Base-by-base conservation (phyloP, 2,329 filamentous ascomycete species). In the Clarireedia paspali region DNA sequence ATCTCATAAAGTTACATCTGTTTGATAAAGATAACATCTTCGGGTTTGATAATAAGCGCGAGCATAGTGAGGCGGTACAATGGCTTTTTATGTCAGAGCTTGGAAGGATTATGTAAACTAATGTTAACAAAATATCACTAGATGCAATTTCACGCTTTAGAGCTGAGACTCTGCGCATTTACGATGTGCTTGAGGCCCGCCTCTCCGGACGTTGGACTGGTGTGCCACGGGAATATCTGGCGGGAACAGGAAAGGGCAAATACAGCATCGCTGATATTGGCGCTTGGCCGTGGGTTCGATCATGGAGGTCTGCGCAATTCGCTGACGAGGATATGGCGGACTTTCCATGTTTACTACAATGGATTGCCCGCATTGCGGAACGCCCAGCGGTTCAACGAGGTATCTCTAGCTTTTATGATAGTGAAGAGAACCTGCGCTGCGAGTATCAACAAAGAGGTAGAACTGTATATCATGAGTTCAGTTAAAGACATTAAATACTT, bases 241-340 rank as follows among this genome's bases (percentile, higher is more conserved):
- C 76, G n/a, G 78, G 78, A 1, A 73, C 74, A 9, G 76, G 76
- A 1, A 75, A 75, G 60, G 79, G 78, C 14, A 79, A 76, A 63
- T 81, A 80, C 65, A 73, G 70, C 23, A 69, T 79, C 20, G 77
- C 77, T 5, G 77, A 80, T 60, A 78, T 80, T 53, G 75, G 75
- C 57, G 73, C 75, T 1, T 79, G 75, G 75, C 47, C 74, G 23
- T 78, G 75, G 76, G 70, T 78, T 45, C 75, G 73, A 62, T 68
- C 67, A 6, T 79, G 74, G 73, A 69, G 73, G 59, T 64, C 64
- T 46, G 68, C 61, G 24, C 74, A 74, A 0, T 74, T 77, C 59
- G 73, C 70, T 5, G 63, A 74, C 53, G 72, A 79, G 58, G 76
- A 81, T 24, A 71, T 80, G 66, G 65, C 73, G n/a, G 60, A 66